These are phyloP conservation scores for Circinella umbellata DNA, from an alignment of 371 early-diverging fungal genomes.

Conservation along the genomic window DNA sequence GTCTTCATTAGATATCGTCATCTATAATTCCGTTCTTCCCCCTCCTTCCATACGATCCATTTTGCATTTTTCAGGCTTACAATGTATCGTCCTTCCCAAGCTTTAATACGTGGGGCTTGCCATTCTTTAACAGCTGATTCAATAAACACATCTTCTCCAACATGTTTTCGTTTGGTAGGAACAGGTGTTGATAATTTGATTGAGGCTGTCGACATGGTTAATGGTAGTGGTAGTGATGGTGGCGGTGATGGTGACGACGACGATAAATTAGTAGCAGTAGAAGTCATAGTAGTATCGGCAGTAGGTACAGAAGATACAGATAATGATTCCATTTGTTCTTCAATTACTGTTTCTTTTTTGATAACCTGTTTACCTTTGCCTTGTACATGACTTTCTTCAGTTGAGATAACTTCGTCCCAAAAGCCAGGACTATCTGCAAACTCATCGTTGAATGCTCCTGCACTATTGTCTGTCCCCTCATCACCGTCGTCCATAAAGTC, in stretches of 20 bases:
- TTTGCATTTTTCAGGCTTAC: constrained; percentile 20
- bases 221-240: not conserved
- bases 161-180: constrained; percentile 24
- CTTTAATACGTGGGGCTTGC: constrained; percentile 65
- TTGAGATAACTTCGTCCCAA: not conserved
- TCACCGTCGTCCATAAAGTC: constrained; percentile 2
- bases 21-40: not conserved
- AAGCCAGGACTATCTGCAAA: constrained; percentile 5
- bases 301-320: not conserved
- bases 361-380: constrained; percentile 6
- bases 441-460: not conserved
- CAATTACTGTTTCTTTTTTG: not conserved
- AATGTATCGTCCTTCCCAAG: constrained; percentile 58
- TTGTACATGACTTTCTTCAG: not conserved
- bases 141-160: constrained; percentile 61
- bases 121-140: constrained; percentile 57
- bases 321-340: constrained; percentile 9
- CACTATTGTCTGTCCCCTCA: not conserved
- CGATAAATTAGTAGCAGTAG: not conserved
- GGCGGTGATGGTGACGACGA: not conserved
- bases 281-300: not conserved
- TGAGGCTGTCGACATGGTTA: too few species aligned
- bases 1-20: too few species aligned
- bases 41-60: not conserved
- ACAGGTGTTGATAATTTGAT: constrained; percentile 8